These are phyloP conservation scores for Zygosaccharomyces gambellarensis DNA, from an alignment of 805 yeast species.

Conservation along the genomic window DNA sequence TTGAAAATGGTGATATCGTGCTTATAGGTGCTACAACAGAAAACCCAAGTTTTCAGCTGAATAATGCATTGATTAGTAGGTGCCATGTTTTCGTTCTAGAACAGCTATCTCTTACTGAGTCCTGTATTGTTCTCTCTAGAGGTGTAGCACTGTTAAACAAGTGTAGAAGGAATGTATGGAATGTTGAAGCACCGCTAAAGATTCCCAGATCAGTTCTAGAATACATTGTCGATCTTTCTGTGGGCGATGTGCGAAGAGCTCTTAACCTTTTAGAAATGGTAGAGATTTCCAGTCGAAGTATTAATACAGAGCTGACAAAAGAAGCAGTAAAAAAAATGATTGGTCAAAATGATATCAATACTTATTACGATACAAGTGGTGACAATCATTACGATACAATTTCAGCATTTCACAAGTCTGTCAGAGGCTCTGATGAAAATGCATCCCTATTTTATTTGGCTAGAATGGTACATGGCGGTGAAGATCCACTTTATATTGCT, in stretches of 20 bases:
- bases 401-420: constrained; percentile 89
- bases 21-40: constrained; percentile 97
- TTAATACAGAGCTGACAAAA: constrained; percentile 25
- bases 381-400: constrained; percentile 94
- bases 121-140: constrained; percentile 47
- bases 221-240: constrained; percentile 65
- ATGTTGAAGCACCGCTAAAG: constrained; percentile 38
- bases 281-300: constrained; percentile 61
- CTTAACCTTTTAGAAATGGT: constrained; percentile 73
- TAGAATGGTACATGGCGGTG: constrained; percentile 89
- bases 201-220: constrained; percentile 54
- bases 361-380: constrained; percentile 73
- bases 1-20: constrained; percentile 77
- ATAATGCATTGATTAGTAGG: constrained; percentile 77
- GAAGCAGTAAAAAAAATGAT: constrained; percentile 39
- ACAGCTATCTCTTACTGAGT: constrained; percentile 46
- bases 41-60: constrained; percentile 78
- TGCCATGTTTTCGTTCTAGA: constrained; percentile 73
- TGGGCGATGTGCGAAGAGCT: constrained; percentile 87
- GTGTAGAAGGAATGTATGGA: constrained; percentile 49
- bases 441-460: constrained; percentile 86
- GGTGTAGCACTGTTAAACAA: constrained; percentile 59
- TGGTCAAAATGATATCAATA: constrained; percentile 35
- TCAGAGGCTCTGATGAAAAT: constrained; percentile 85
- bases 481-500: constrained; percentile 84